These are phyloP conservation scores for Cryphonectria japonica DNA, from an alignment of 2,329 filamentous ascomycete species.

Conservation along the genomic window DNA sequence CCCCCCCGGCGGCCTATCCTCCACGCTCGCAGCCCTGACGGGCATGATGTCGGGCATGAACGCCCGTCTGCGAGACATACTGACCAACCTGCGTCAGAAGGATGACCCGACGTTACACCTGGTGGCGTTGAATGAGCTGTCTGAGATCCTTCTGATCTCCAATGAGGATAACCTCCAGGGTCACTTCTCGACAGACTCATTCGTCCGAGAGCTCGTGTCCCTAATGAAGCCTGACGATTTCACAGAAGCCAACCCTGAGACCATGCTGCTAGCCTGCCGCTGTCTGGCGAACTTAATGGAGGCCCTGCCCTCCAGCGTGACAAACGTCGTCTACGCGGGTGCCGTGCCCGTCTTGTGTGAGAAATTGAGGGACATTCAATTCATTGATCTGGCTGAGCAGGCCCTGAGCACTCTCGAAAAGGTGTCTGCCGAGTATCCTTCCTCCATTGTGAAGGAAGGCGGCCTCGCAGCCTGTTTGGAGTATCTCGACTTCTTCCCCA, in stretches of 20 bases:
- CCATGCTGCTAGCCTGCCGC: slow-evolving; percentile 95
- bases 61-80: slow-evolving; percentile 75
- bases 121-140: slow-evolving; percentile 90
- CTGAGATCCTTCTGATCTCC: slow-evolving; percentile 89
- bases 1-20: slow-evolving; percentile 70
- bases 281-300: slow-evolving; percentile 98
- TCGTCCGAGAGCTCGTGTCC: slow-evolving; percentile 89
- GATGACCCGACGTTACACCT: slow-evolving; percentile 86
- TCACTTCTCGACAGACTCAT: slow-evolving; percentile 91
- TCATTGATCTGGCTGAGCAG: slow-evolving; percentile 96
- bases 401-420: slow-evolving; percentile 95
- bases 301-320: slow-evolving; percentile 86
- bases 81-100: slow-evolving; percentile 77
- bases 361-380: slow-evolving; percentile 93
- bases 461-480: slow-evolving; percentile 94
- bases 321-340: slow-evolving; percentile 96
- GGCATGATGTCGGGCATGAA: slow-evolving; percentile 91
- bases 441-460: slow-evolving; percentile 92
- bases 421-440: slow-evolving; percentile 94
- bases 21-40: slow-evolving; percentile 81
- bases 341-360: slow-evolving; percentile 93
- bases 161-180: slow-evolving; percentile 96
- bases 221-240: slow-evolving; percentile 92
- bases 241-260: slow-evolving; percentile 87
- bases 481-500: slow-evolving; percentile 96